Conservation (phyloP, 2,329 filamentous ascomycete species). For the Cytospora piceicola region DNA sequence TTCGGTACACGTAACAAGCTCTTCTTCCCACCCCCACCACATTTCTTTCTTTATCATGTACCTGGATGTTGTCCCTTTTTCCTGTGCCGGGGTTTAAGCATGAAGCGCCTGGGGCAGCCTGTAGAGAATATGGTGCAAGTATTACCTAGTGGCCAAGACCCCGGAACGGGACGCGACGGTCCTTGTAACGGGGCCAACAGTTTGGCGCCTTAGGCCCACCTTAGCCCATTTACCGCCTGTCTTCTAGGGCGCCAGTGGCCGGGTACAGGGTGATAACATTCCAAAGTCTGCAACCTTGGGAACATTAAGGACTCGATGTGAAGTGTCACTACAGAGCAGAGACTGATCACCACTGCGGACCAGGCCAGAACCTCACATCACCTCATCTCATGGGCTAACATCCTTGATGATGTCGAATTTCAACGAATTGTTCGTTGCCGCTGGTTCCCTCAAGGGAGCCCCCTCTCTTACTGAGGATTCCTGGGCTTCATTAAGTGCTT, state of each 20-base stretch:
- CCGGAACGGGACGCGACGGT: not conserved
- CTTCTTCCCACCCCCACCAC: no score
- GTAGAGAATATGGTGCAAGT: not conserved
- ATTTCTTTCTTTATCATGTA: not conserved
- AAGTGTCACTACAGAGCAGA: not conserved
- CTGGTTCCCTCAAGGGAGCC: not conserved
- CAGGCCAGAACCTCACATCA: no score
- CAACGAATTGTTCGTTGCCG: slow-evolving; percentile 3
- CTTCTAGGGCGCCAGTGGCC: not conserved
- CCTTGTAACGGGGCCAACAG: not conserved
- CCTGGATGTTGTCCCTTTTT: not conserved
- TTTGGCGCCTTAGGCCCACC: not conserved
- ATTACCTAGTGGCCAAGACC: not conserved
- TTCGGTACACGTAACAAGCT: not conserved
- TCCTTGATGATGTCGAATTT: slow-evolving; percentile 17
- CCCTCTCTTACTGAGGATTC: slow-evolving; percentile 12
- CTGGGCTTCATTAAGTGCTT: slow-evolving; percentile 20
- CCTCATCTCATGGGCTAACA: not conserved
- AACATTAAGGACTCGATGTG: not conserved
- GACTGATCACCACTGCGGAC: not conserved
- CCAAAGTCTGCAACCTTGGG: not conserved
- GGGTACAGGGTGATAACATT: not conserved
- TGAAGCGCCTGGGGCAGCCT: not conserved
- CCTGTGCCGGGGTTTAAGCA: not conserved
- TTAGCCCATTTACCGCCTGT: not conserved